A percentile compares a stretch with the other conserved stretches of the same genome.
These are phyloP conservation scores for Diaporthe sp. DNA, from an alignment of 2,329 filamentous ascomycete species.

Conservation along the genomic window DNA sequence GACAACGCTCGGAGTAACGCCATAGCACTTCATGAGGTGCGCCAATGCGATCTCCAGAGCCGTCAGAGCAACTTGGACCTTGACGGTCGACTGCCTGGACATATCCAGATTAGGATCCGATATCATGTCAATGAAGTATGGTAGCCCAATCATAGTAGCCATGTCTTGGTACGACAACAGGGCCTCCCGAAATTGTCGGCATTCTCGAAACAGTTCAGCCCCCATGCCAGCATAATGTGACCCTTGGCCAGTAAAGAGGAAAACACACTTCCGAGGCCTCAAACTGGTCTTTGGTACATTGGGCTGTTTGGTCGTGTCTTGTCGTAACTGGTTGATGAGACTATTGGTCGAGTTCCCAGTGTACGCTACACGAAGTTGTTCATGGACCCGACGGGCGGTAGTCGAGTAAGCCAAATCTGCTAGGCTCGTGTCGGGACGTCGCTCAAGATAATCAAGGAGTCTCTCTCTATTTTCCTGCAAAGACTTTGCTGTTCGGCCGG, in stretches of 20 bases:
- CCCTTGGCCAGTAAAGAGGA: constrained; percentile 41
- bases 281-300: not conserved
- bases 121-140: not conserved
- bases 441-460: not conserved
- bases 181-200: constrained; percentile 33
- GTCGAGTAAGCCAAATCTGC: constrained; percentile 1
- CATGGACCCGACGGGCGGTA: constrained; percentile 1
- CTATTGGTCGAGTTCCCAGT: not conserved
- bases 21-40: not conserved
- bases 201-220: constrained; percentile 25
- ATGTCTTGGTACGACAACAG: not conserved
- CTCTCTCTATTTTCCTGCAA: not conserved
- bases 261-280: constrained; percentile 24
- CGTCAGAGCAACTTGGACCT: not conserved
- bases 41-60: constrained; percentile 53
- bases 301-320: constrained; percentile 29
- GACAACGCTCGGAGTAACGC: not conserved
- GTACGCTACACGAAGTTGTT: not conserved
- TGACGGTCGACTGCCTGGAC: not conserved
- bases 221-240: constrained; percentile 36
- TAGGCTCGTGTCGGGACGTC: not conserved
- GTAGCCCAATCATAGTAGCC: constrained; percentile 33
- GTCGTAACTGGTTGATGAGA: not conserved
- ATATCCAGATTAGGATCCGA: not conserved
- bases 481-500: not conserved